Conservation (phyloP, 2,329 filamentous ascomycete genomes). For the Remersonia thermophila region DNA sequence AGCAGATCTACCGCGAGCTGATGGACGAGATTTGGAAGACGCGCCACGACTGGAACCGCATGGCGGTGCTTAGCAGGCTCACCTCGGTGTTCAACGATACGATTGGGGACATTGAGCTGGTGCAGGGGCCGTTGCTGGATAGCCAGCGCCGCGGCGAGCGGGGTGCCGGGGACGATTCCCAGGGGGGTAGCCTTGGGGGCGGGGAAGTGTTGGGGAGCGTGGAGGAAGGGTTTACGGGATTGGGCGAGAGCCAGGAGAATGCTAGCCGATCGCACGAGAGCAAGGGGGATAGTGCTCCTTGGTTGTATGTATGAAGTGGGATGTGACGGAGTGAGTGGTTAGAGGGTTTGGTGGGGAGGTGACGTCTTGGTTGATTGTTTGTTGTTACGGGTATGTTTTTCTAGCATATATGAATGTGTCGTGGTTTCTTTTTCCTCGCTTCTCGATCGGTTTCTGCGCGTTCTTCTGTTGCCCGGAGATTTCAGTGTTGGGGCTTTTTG, state of each 20-base stretch:
- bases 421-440: too few species aligned
- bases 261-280: not conserved
- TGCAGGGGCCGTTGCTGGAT: constrained; percentile 19
- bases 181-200: not conserved
- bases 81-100: constrained; percentile 63
- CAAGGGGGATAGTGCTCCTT: not conserved
- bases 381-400: too few species aligned
- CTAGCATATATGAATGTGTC: too few species aligned
- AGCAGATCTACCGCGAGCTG: constrained; percentile 80
- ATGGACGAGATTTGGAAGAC: constrained; percentile 84
- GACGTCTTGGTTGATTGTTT: too few species aligned
- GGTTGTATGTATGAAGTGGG: too few species aligned
- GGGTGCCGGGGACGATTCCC: not conserved
- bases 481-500: not conserved
- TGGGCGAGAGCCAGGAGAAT: not conserved
- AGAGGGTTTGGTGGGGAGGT: too few species aligned
- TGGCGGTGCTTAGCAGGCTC: constrained; percentile 46
- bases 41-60: constrained; percentile 73
- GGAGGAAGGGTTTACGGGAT: constrained; percentile 3
- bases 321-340: too few species aligned
- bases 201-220: constrained; percentile 9
- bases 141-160: constrained; percentile 5
- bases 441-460: too few species aligned
- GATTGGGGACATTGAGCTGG: constrained; percentile 16
- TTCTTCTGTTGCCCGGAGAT: not conserved